A percentile compares a stretch with the other conserved stretches of the same genome.
These are phyloP conservation scores for Cucurbitaria berberidis DNA, from an alignment of 2,329 filamentous ascomycete genomes.

Conservation along the genomic window DNA sequence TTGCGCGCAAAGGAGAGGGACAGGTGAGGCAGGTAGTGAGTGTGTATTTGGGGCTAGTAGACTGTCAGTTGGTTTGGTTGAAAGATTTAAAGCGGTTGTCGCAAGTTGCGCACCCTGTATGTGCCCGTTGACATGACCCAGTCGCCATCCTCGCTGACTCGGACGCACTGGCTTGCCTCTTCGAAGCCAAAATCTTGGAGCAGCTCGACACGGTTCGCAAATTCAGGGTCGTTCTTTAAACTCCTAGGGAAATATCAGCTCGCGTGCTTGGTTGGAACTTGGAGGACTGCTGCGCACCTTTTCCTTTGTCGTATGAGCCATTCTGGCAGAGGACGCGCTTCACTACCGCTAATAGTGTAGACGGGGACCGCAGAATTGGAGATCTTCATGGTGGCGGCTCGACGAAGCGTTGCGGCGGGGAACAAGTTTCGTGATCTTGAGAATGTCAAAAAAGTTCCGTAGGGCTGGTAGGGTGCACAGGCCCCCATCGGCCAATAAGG, in stretches of 20 bases:
- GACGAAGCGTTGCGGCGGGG: slow-evolving; percentile 4
- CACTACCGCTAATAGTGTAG: slow-evolving; percentile 93
- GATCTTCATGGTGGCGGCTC: slow-evolving; percentile 70
- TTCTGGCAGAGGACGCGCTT: slow-evolving; percentile 86
- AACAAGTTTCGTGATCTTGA: not conserved
- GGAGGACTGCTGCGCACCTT: slow-evolving; percentile 24
- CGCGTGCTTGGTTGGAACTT: not conserved
- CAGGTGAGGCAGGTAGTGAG: slow-evolving; percentile 91
- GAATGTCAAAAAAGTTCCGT: slow-evolving; percentile 10
- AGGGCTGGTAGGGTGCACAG: slow-evolving; percentile 2
- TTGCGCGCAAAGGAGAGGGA: slow-evolving; percentile 94
- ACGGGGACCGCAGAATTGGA: slow-evolving; percentile 84
- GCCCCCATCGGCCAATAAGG: not conserved
- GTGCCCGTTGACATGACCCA: slow-evolving; percentile 63
- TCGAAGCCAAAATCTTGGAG: slow-evolving; percentile 98
- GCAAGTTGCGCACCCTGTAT: slow-evolving; percentile 23
- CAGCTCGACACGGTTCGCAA: slow-evolving; percentile 90
- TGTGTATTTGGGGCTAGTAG: slow-evolving; percentile 86
- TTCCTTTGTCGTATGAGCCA: slow-evolving; percentile 93
- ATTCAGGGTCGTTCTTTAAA: slow-evolving; percentile 90
- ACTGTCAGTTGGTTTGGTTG: slow-evolving; percentile 36
- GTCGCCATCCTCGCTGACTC: slow-evolving; percentile 91
- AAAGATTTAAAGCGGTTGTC: too few species aligned
- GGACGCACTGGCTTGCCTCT: slow-evolving; percentile 88
- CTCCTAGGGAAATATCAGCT: slow-evolving; percentile 53